Base-by-base conservation (phyloP, 2,329 filamentous ascomycete genomes). In the Xylariomycetidae sp. region DNA sequence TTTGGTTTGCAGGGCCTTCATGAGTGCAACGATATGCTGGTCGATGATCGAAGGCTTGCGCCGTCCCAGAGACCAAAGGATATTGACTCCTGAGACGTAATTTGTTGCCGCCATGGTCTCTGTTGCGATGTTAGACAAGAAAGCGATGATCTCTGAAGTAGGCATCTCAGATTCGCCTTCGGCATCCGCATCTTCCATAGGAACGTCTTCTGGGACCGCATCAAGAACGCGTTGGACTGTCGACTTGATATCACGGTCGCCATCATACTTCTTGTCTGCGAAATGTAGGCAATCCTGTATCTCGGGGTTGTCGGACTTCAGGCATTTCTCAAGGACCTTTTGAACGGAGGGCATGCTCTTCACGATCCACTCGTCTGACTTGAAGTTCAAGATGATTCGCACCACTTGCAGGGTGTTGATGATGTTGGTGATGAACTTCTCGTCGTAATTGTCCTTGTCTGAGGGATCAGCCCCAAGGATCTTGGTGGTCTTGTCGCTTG, bases 321-420 rank as follows among this genome's bases (percentile, higher is more conserved):
- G 64, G 10, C 85, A 79, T 63, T 94, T 95, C 43, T 95, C 89
- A 10, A 96, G 63, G 10, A 96, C 76, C 54, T 87, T 94, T 57
- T 95, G 87, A 18, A 96, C 71, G 18, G 79, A 68, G 0, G 81
- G 61, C 48, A 94, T 74, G 44, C 87, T 85, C 49, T 79, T 78
- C 32, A 88, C 64, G 23, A 96, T 81, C 92, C 92, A 98, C 3
- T 95, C 86, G 50, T 95, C 82, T 0, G 85, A 69, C 59, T 95
- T 93, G 42, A 82, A 80, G 49, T 92, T 87, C 38, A 96, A 70
- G 29, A 98, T 79, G 38, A 95, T 84, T 29, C 90, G 85, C 39
- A 98, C 70, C 25, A 96, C 85, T 56, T 96, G 89, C 10, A 98
- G 71, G 2, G 89, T 88, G 56, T 98, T 98, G 62, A 98, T 79